Conservation (phyloP, 1,284 basidiomycete genomes). For the Singerocomus inundabilis region DNA sequence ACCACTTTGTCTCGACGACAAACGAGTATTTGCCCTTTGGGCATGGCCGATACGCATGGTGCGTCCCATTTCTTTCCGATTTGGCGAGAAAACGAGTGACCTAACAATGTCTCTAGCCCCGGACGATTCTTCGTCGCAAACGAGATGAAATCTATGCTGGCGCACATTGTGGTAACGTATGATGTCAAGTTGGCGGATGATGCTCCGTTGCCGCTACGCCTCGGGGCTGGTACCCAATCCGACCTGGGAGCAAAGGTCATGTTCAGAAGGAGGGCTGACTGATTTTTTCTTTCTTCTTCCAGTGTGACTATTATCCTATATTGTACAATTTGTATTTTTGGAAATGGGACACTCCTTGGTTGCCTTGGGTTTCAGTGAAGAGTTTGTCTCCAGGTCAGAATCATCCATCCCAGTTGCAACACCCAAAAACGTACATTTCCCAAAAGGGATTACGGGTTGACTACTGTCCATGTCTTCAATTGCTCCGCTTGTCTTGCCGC, state of each 20-base stretch:
- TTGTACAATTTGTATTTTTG: no score
- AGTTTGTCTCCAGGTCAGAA: no score
- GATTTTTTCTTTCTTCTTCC: no score
- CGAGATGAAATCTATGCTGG: slow-evolving; percentile 32
- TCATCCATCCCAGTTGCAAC: slow-evolving; percentile 64
- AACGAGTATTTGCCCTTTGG: slow-evolving; percentile 8
- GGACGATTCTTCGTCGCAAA: slow-evolving; percentile 18
- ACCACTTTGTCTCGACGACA: slow-evolving; percentile 17
- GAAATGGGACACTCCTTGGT: no score
- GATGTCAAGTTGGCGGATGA: no score
- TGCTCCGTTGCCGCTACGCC: background rate
- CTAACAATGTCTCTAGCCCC: slow-evolving; percentile 2
- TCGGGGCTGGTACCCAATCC: background rate
- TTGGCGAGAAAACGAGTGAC: no score
- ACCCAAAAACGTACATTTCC: slow-evolving; percentile 90
- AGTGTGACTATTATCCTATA: no score
- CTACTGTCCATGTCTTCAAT: slow-evolving; percentile 82
- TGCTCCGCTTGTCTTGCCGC: slow-evolving; percentile 73
- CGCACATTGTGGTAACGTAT: slow-evolving; percentile 29
- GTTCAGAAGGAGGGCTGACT: no score
- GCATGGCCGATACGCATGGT: no score
- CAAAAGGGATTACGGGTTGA: slow-evolving; percentile 62
- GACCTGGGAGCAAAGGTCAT: slow-evolving; percentile 9
- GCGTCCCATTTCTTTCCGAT: background rate
- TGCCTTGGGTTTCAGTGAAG: no score